These are phyloP conservation scores for Leccinum cinnamomeum DNA, from an alignment of 1,284 basidiomycete genomes.

Conservation along the genomic window DNA sequence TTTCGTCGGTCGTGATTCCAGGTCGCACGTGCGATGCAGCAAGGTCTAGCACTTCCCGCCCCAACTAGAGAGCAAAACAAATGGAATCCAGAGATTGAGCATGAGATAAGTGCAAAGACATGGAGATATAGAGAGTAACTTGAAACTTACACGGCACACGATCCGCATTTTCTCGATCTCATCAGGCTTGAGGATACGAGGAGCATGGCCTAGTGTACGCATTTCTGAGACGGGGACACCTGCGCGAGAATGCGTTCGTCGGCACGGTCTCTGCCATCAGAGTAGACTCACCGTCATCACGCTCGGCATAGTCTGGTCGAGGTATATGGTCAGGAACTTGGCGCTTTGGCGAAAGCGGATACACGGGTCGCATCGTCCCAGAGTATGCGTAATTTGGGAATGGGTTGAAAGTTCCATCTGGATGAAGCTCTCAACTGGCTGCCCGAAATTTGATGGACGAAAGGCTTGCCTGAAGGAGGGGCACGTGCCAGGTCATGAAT, in stretches of 20 bases:
- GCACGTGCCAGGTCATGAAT: slow-evolving; percentile 65
- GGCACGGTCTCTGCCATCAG: slow-evolving; percentile 8
- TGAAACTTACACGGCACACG: slow-evolving; percentile 64
- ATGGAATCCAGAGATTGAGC: neutral
- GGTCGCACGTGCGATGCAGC: slow-evolving; percentile 83
- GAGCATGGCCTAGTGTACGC: slow-evolving; percentile 57
- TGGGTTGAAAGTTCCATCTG: slow-evolving; percentile 74
- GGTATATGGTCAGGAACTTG: slow-evolving; percentile 71
- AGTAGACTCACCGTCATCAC: slow-evolving; percentile 55
- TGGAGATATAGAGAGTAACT: neutral
- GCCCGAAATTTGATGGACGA: neutral
- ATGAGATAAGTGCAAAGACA: neutral
- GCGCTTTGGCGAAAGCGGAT: slow-evolving; percentile 73
- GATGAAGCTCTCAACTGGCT: neutral
- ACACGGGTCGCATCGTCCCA: slow-evolving; percentile 70
- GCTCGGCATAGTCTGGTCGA: slow-evolving; percentile 72
- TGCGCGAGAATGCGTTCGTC: slow-evolving; percentile 32
- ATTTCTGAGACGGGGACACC: slow-evolving; percentile 65
- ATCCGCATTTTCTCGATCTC: slow-evolving; percentile 81
- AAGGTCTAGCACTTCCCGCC: slow-evolving; percentile 89
- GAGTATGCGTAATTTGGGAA: slow-evolving; percentile 69
- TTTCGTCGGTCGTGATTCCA: slow-evolving; percentile 93
- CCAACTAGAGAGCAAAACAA: slow-evolving; percentile 54
- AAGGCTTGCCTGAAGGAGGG: slow-evolving; percentile 26
- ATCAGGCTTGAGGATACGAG: slow-evolving; percentile 60